A percentile compares a stretch with the other conserved stretches of the same genome.
phyloP scores from a whole-genome alignment of 495 filamentous ascomycete genomes.

The Aspergillus egyptiacus region DNA sequence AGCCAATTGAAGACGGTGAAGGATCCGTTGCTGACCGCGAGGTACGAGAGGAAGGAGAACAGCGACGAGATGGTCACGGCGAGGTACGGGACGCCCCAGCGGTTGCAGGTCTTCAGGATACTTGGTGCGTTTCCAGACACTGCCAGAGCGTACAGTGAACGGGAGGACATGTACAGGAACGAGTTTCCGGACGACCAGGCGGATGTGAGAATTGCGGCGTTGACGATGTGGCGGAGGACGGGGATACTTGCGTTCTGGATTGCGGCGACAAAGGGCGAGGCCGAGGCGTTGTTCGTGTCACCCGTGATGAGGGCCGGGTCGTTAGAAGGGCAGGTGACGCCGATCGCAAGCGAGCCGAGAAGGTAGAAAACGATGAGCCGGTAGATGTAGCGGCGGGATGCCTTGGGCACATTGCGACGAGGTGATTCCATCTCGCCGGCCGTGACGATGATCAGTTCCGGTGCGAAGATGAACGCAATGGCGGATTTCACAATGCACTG shows the following conservation, averaged over 20 bases:
- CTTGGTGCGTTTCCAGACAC: constrained; percentile 44
- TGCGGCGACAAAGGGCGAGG: constrained; percentile 56
- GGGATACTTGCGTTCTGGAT: constrained; percentile 59
- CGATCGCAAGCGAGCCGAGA: constrained; percentile 50
- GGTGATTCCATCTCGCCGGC: constrained; percentile 71
- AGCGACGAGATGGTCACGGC: constrained; percentile 33
- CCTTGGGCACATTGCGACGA: constrained; percentile 67
- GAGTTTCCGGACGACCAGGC: constrained; percentile 71
- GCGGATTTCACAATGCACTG: constrained; percentile 42
- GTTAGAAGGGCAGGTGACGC: constrained; percentile 48
- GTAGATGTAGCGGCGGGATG: constrained; percentile 77
- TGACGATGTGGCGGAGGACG: constrained; percentile 67
- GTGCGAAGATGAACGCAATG: constrained; percentile 53
- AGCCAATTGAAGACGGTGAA: constrained; percentile 51
- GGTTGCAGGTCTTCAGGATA: constrained; percentile 45
- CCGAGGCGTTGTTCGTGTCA: constrained; percentile 41
- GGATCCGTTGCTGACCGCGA: constrained; percentile 29
- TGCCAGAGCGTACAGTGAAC: constrained; percentile 56
- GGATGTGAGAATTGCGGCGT: constrained; percentile 66
- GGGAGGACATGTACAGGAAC: constrained; percentile 74
- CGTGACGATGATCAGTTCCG: constrained; percentile 51
- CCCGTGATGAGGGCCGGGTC: neutral
- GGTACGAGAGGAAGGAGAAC: constrained; percentile 33
- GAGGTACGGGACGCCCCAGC: constrained; percentile 44
- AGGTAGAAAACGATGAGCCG: constrained; percentile 81